Percentiles rank a stretch among this genome's conserved stretches.
Evolutionary conservation across 768 basidiomycete genomes (phyloP).

Genomic region (Mycena belliarum): DNA sequence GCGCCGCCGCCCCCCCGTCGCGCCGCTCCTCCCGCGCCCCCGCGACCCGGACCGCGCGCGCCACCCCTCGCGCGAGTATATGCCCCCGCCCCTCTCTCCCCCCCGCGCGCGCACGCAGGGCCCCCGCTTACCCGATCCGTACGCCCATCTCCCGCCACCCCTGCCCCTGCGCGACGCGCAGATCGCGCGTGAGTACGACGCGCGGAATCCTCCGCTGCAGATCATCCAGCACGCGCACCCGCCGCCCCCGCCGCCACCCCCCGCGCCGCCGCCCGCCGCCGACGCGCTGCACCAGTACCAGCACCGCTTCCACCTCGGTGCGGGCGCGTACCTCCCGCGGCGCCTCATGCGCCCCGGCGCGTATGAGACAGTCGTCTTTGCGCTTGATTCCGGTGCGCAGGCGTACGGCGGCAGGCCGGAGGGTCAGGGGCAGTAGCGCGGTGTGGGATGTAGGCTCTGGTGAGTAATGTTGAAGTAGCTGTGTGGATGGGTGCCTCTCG

Average conservation of each 20-base stretch:
- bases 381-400: conserved; percentile 3
- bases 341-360: conserved; percentile 11
- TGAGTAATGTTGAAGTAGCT: background rate
- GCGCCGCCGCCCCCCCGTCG: background rate
- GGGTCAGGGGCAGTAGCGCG: background rate
- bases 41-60: background rate
- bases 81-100: background rate
- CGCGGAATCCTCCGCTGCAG: conserved; percentile 10
- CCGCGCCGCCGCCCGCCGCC: background rate
- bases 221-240: conserved; percentile 15
- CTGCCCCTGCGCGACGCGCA: background rate
- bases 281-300: conserved; percentile 10
- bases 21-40: background rate
- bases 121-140: background rate
- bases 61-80: conserved; percentile 1
- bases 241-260: background rate
- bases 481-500: background rate
- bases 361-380: conserved; percentile 21
- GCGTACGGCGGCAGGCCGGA: background rate
- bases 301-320: conserved; percentile 16
- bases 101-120: background rate
- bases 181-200: background rate
- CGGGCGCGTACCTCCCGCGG: background rate
- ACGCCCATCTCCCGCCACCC: background rate
- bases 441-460: background rate